Percentiles rank a stretch among this genome's conserved stretches.
Evolutionary conservation across 306 rosid genomes (phyloP).

Genomic region (Betula pendula): DNA sequence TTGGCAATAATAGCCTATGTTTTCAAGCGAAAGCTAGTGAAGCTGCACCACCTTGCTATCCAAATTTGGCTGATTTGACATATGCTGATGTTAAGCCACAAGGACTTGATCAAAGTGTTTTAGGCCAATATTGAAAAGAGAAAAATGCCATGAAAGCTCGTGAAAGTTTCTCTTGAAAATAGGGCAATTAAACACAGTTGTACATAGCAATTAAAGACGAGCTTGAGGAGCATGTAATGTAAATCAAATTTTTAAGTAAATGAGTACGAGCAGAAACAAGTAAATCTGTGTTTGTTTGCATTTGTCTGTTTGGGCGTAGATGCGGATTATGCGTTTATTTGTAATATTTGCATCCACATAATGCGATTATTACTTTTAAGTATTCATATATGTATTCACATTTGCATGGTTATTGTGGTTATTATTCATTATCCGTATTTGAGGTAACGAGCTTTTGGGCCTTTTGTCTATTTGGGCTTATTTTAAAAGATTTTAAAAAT

Average conservation of each 20-base stretch:
- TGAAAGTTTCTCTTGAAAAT: not conserved
- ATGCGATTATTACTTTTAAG: too few species aligned
- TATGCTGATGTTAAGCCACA: conserved; percentile 37
- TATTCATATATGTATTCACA: too few species aligned
- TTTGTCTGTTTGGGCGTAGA: too few species aligned
- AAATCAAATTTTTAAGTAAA: conserved; percentile 21
- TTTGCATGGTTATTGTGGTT: too few species aligned
- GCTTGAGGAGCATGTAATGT: conserved; percentile 11
- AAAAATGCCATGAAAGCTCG: not conserved
- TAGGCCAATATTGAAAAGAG: conserved; percentile 8
- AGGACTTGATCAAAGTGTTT: conserved; percentile 34
- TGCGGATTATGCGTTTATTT: too few species aligned
- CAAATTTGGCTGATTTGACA: conserved; percentile 48
- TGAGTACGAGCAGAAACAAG: too few species aligned
- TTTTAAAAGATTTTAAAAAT: too few species aligned
- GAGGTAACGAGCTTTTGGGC: too few species aligned
- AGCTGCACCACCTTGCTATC: conserved; percentile 30
- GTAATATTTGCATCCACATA: too few species aligned
- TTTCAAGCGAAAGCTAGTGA: conserved; percentile 40
- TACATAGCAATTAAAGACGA: conserved; percentile 5
- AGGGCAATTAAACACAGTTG: not conserved
- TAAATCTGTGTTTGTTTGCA: too few species aligned
- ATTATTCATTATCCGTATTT: too few species aligned
- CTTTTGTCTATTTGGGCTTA: too few species aligned
- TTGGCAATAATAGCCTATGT: conserved; percentile 31